Evolutionary conservation across 2,329 filamentous ascomycete genomes (phyloP).

Genomic region (Claviceps monticola): DNA sequence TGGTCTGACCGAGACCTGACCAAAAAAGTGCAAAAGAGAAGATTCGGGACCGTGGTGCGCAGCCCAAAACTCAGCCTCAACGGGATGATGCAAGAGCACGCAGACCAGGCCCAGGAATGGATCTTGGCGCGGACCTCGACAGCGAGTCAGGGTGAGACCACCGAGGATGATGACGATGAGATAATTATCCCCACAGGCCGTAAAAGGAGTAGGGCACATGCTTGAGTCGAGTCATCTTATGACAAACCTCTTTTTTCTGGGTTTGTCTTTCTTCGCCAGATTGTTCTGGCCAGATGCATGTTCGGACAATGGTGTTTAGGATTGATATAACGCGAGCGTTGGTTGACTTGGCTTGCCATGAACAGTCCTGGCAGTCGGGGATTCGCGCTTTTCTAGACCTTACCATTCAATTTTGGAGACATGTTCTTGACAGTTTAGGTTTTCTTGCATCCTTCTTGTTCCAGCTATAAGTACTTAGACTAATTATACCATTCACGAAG

Average conservation of each 20-base stretch:
- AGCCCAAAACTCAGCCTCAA: conserved; percentile 35
- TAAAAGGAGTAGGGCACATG: neutral
- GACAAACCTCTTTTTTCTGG: neutral
- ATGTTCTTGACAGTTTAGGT: neutral
- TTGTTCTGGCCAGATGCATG: neutral
- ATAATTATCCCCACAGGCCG: neutral
- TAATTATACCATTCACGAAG: neutral
- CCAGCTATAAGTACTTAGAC: neutral
- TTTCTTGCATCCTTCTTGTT: neutral
- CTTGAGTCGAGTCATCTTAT: neutral
- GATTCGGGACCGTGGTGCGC: conserved; percentile 44
- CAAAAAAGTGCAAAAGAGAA: conserved; percentile 43
- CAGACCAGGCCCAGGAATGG: conserved; percentile 36
- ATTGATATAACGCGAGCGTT: neutral
- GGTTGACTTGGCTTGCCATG: too few relatives aligned
- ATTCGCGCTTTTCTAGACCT: neutral
- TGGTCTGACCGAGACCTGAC: conserved; percentile 53
- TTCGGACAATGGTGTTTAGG: neutral
- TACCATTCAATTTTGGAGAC: neutral
- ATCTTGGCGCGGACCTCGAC: conserved; percentile 27
- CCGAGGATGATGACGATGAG: conserved; percentile 30
- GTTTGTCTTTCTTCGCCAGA: neutral
- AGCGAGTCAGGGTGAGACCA: conserved; percentile 27
- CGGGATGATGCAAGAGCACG: conserved; percentile 43
- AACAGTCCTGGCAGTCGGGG: neutral